Percentiles rank a stretch among this genome's conserved stretches.
These are phyloP conservation scores for Leptomonas pyrrhocoris DNA, from an alignment of 208 protist genomes.

Conservation along the genomic window DNA sequence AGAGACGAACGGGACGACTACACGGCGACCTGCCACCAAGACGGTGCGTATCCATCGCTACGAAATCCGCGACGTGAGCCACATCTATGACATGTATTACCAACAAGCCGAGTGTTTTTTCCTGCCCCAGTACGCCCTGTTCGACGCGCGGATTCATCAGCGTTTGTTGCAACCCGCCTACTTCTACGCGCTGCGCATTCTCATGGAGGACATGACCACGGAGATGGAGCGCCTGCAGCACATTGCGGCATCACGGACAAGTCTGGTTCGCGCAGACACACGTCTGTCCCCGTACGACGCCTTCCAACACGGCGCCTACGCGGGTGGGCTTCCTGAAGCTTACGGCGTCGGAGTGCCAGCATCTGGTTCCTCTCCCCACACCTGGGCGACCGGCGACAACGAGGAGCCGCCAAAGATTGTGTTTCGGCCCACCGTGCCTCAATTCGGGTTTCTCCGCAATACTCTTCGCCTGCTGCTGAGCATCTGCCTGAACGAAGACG, in stretches of 20 bases:
- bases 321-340: conserved; percentile 4
- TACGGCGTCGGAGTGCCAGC: conserved; percentile 1
- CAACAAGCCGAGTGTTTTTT: conserved; percentile 68
- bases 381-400: conserved; percentile 4
- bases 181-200: conserved; percentile 52
- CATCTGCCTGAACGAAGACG: conserved; percentile 68
- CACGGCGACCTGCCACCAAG: conserved; percentile 25
- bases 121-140: conserved; percentile 59
- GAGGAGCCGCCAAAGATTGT: conserved; percentile 44
- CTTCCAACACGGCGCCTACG: conserved; percentile 32
- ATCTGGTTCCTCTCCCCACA: background rate
- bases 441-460: conserved; percentile 66
- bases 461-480: conserved; percentile 69
- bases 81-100: conserved; percentile 61
- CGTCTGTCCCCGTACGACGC: conserved; percentile 34
- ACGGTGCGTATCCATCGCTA: conserved; percentile 67
- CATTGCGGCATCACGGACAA: conserved; percentile 23
- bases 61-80: conserved; percentile 70
- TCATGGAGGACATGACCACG: conserved; percentile 51
- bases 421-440: conserved; percentile 69
- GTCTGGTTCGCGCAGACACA: conserved; percentile 14
- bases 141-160: conserved; percentile 60
- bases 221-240: conserved; percentile 64
- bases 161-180: conserved; percentile 63
- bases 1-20: background rate